Evolutionary conservation across 306 rosid genomes (phyloP).

Genomic region (Prunus padus): DNA sequence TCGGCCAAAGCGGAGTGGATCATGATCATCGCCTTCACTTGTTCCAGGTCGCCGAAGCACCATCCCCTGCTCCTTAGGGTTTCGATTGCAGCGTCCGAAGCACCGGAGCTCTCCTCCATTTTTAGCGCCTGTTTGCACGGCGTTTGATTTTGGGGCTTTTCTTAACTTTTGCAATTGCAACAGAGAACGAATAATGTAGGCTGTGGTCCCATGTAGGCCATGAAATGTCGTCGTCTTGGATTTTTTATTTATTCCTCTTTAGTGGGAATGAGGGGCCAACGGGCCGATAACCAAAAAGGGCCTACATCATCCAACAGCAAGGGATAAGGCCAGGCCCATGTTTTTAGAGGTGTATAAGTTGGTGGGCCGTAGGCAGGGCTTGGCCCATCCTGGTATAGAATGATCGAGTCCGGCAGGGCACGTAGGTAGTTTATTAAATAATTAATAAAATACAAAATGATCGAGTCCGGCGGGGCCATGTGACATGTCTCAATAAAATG

Average conservation of each 20-base stretch:
- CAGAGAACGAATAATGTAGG: not conserved
- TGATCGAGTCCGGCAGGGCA: too few species aligned
- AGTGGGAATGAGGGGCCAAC: not conserved
- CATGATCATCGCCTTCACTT: slow-evolving; percentile 43
- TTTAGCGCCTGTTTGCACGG: slow-evolving; percentile 8
- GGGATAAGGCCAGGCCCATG: not conserved
- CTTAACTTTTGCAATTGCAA: not conserved
- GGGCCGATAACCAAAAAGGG: not conserved
- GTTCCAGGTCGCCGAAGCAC: slow-evolving; percentile 53
- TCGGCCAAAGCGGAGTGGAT: slow-evolving; percentile 55
- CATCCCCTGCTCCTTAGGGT: slow-evolving; percentile 62
- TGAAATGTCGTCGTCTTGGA: not conserved
- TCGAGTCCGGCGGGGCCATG: too few species aligned
- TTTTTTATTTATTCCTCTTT: not conserved
- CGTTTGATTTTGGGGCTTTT: not conserved
- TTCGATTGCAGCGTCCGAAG: slow-evolving; percentile 33
- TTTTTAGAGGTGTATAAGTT: not conserved
- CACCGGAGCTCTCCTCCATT: slow-evolving; percentile 34
- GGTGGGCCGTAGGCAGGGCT: not conserved
- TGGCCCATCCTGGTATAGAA: not conserved
- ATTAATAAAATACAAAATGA: too few species aligned
- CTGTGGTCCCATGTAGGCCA: not conserved
- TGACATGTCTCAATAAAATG: too few species aligned
- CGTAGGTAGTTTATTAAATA: too few species aligned
- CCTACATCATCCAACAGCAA: not conserved